Evolutionary conservation across 208 protist species (phyloP), one percentile per base, ranked within the genome.

Genomic region (Perkinsela sp.): DNA sequence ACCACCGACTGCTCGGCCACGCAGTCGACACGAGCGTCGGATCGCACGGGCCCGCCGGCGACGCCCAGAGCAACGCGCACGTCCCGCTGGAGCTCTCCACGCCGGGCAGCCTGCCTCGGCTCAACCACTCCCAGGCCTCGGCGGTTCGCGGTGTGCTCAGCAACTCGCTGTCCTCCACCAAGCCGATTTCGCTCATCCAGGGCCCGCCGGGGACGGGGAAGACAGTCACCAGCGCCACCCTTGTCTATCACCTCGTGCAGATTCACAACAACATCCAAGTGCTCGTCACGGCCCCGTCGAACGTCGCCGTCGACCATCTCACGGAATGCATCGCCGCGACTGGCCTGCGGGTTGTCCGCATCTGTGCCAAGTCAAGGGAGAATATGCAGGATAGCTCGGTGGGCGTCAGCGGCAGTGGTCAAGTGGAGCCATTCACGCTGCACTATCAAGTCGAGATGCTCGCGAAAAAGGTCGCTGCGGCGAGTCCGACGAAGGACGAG

Each of bases 201-300:
- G 92, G 93, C 67, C 93, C 94, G 65, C 94, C 93, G 28, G 95
- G 95, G n/a, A 98, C 95, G 1, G 94, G 94, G 28, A 97, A 97
- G 72, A 98, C 95, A 1, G 82, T 94, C 2, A 96, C 92, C 1
- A 90, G 81, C 1, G 93, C 93, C 0, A 84, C 90, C 15, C 85
- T 98, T 67, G 88, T 97, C 1, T 94, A 95, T 68, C 87, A 96
- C 67, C 68, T 97, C 2, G 72, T 79, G 1, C 30, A 84, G 28
- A 30, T 77, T 31, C 73, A 70, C 28, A 65, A 81, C 66, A 65
- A 70, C 29, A 68, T 80, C 15, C 70, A 78, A 48, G 74, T 83
- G 57, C 66, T 86, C 16, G 79, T 81, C 68, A 79, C 86, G 72
- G 93, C 94, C 0, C 94, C 94, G 29, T 87, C 76, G 29, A 98